These are phyloP conservation scores for Colletotrichum somersetense DNA, from an alignment of 2,329 filamentous ascomycete species.

Conservation along the genomic window DNA sequence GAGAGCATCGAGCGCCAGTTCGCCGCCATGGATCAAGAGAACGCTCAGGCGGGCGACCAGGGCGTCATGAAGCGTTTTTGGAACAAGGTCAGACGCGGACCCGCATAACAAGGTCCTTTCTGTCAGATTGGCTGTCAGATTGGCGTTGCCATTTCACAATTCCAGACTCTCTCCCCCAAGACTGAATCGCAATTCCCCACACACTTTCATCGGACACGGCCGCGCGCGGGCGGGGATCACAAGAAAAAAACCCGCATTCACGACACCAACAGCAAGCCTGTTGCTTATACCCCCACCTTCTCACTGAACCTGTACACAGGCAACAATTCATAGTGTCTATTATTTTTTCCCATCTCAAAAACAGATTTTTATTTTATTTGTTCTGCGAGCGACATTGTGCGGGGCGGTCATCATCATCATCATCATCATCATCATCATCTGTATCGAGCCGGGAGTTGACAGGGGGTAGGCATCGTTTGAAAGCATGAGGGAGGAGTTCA, in stretches of 20 bases:
- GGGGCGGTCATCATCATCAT: background rate
- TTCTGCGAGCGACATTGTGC: constrained; percentile 15
- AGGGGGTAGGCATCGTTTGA: background rate
- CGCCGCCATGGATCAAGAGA: constrained; percentile 66
- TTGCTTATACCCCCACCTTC: constrained; percentile 24
- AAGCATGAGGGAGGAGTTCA: constrained; percentile 1
- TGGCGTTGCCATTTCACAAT: background rate
- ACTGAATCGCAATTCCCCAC: constrained; percentile 6
- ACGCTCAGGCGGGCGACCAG: constrained; percentile 59
- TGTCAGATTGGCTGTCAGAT: too few relatives aligned
- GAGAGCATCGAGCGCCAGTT: constrained; percentile 68
- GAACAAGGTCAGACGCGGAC: constrained; percentile 67
- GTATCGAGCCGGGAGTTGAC: constrained; percentile 19
- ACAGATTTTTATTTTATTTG: too few relatives aligned
- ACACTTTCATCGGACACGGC: too few relatives aligned
- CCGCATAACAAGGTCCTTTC: constrained; percentile 1
- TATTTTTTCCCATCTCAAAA: constrained; percentile 1
- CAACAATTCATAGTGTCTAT: constrained; percentile 34
- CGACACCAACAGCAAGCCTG: constrained; percentile 26
- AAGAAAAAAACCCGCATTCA: constrained; percentile 17
- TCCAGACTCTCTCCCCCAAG: constrained; percentile 1
- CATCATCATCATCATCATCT: too few relatives aligned
- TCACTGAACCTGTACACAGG: constrained; percentile 27
- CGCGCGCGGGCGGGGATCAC: too few relatives aligned
- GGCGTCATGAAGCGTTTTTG: constrained; percentile 73